Base-by-base conservation (phyloP, 768 basidiomycete species). In the Lentinula sp. region DNA sequence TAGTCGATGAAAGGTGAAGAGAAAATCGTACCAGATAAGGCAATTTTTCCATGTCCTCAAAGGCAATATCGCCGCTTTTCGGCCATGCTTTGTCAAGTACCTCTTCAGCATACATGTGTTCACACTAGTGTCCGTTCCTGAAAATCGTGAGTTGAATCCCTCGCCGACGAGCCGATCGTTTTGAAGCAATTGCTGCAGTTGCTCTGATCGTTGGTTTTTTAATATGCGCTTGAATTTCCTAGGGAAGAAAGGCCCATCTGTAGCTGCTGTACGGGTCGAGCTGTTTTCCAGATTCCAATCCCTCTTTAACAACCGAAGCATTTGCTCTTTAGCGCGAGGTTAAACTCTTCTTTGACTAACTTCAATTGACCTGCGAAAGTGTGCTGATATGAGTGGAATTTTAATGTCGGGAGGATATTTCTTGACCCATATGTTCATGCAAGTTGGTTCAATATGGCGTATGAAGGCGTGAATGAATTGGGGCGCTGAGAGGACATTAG, bases 31-130 rank as follows among this genome's bases (percentile, higher is more conserved):
- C 69, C 42, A 71, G 63, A 50, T 70, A 72, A 9, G 71, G 70
- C 49, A 72, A 28, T 52, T 63, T 67, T 51, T 72, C 70, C 28
- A 72, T 35, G 2, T 48, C 63, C 43, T 68, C 68, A n/a, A 65
- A 69, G 15, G 65, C 60, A 18, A 39, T 39, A 21, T 57, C 53
- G 10, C 66, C 61, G 4, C 66, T 43, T 1, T 63, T 52, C 0
- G 71, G 69, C 68, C 70, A 72, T 5, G 67, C 70, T 8, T 57
- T 49, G 5, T 53, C 59, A 9, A 72, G 62, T 53, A 70, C 71
- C 23, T 23, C 23, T 23, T 23, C 23, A 5, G 43, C 31, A 56
- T 60, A 32, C 65, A 58, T 1, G 63, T 51, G 40, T 65, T 62
- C 31, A 62, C 67, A 0, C 61, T 57, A 11, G 69, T 68, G 63